Conservation (phyloP, 179 eudicot genomes). For the Silene vulgaris region DNA sequence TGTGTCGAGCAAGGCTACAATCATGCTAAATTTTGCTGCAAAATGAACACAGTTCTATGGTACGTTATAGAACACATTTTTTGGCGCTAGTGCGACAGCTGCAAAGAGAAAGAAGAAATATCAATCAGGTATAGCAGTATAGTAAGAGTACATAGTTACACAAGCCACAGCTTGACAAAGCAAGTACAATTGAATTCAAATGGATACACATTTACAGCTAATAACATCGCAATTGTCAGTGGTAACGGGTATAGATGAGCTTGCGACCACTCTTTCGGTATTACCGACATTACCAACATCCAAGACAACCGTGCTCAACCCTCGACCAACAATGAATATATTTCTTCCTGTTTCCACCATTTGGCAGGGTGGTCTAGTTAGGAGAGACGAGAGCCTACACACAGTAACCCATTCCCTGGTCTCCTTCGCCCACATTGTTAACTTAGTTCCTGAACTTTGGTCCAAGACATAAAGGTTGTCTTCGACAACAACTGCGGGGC, state of each 20-base stretch:
- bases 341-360: constrained; percentile 53
- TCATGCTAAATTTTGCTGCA: not conserved
- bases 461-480: constrained; percentile 61
- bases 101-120: not conserved
- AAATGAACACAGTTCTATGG: not conserved
- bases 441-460: constrained; percentile 58
- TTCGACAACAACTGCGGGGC: constrained; percentile 61
- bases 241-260: constrained; percentile 42
- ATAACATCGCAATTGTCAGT: constrained; percentile 47
- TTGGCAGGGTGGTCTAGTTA: constrained; percentile 69
- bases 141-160: constrained; percentile 6
- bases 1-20: not conserved
- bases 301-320: constrained; percentile 62
- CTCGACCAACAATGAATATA: constrained; percentile 58
- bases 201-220: constrained; percentile 57
- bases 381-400: constrained; percentile 49
- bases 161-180: not conserved
- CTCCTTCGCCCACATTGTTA: constrained; percentile 67
- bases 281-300: constrained; percentile 40
- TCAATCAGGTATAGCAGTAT: not conserved
- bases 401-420: constrained; percentile 52
- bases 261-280: constrained; percentile 44
- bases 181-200: constrained; percentile 26
- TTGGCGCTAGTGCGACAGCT: no score
- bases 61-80: no score